These are phyloP conservation scores for Trichoderma asperellum DNA, from an alignment of 2,329 filamentous ascomycete genomes.

Conservation along the genomic window DNA sequence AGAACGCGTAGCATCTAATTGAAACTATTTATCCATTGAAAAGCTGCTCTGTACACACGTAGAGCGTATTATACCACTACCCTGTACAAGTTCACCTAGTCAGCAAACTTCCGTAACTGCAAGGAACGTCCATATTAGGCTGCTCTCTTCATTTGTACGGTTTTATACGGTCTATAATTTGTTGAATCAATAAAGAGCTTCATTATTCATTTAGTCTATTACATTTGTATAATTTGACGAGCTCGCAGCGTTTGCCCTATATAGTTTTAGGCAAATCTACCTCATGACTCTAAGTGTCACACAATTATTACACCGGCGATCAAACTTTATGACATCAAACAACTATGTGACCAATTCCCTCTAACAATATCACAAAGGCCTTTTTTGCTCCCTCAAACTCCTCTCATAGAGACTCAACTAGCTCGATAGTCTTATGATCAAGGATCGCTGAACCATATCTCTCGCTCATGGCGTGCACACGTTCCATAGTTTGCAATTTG, in stretches of 20 bases:
- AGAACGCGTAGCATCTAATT: too few relatives aligned
- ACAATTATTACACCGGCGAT: neutral
- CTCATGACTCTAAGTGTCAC: neutral
- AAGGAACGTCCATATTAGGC: neutral
- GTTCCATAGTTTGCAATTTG: slow-evolving; percentile 9
- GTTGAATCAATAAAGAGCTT: neutral
- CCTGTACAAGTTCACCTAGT: too few relatives aligned
- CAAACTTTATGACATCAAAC: neutral
- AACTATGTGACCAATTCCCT: neutral
- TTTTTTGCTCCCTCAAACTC: neutral
- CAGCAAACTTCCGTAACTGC: neutral
- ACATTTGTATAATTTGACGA: neutral
- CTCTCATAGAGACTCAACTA: slow-evolving; percentile 2
- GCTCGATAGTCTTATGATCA: slow-evolving; percentile 12
- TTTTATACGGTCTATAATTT: neutral
- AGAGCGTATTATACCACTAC: too few relatives aligned
- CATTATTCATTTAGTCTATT: neutral
- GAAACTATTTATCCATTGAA: too few relatives aligned
- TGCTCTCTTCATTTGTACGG: too few relatives aligned
- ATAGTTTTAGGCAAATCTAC: neutral
- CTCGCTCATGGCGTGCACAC: slow-evolving; percentile 14
- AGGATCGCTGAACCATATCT: slow-evolving; percentile 9
- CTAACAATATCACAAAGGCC: neutral
- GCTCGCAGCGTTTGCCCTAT: neutral
- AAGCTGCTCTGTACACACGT: too few relatives aligned